phyloP scores from a whole-genome alignment of 306 rosid species.

The Cucumis sativus region DNA sequence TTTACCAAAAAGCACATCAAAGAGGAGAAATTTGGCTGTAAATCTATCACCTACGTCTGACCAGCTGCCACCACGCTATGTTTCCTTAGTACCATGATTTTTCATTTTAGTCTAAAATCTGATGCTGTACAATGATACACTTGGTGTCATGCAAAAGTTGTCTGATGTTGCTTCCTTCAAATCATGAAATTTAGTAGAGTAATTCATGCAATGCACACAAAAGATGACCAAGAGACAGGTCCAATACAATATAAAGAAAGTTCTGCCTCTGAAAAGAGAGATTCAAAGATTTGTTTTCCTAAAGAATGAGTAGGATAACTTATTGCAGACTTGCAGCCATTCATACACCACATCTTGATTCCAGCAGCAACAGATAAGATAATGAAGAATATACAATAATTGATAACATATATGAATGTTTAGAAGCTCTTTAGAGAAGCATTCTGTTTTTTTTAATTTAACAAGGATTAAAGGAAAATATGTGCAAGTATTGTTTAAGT shows the following conservation, averaged over 20 bases:
- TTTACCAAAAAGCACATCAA: neutral
- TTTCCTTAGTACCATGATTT: neutral
- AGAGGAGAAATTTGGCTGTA: neutral
- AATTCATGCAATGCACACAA: neutral
- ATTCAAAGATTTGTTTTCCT: neutral
- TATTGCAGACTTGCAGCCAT: neutral
- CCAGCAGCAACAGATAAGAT: neutral
- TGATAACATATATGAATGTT: neutral
- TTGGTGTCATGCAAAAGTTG: neutral
- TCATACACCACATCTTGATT: neutral
- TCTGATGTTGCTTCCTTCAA: constrained; percentile 6
- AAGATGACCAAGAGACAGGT: neutral
- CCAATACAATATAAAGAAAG: neutral
- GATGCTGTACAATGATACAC: neutral
- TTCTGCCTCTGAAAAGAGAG: neutral
- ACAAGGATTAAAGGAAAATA: neutral
- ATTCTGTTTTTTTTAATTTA: neutral
- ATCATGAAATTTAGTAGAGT: neutral
- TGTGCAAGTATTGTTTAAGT: neutral
- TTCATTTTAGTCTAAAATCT: neutral
- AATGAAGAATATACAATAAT: neutral
- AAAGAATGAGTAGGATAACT: neutral
- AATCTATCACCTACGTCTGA: neutral
- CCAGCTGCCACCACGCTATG: neutral
- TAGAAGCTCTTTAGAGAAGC: neutral